Evolutionary conservation across 352 stramenopile genomes (phyloP).

Genomic region (Peronospora farinosa): DNA sequence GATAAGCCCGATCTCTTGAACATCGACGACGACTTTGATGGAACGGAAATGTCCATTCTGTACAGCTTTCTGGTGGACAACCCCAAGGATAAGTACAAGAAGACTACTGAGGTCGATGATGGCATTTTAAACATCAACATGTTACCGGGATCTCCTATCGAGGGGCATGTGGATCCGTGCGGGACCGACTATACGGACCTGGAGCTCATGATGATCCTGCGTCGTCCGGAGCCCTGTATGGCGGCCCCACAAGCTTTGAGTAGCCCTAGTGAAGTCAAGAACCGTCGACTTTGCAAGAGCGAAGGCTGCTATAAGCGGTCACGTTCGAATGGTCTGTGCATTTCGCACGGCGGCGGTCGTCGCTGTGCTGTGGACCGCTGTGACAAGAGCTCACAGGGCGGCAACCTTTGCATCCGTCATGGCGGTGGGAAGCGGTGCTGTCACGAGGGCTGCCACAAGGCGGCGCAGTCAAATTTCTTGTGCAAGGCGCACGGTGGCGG

Average conservation of each 20-base stretch:
- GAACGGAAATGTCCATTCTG: slow-evolving; percentile 82
- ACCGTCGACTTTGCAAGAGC: slow-evolving; percentile 55
- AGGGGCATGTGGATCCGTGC: slow-evolving; percentile 67
- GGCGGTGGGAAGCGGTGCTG: slow-evolving; percentile 79
- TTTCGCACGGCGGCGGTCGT: slow-evolving; percentile 72
- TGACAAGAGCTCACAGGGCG: slow-evolving; percentile 74
- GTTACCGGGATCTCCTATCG: slow-evolving; percentile 51
- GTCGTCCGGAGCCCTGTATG: slow-evolving; percentile 19
- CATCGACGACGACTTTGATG: slow-evolving; percentile 77
- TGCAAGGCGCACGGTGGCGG: slow-evolving; percentile 85
- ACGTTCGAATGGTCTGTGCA: slow-evolving; percentile 82
- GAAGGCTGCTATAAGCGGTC: slow-evolving; percentile 83
- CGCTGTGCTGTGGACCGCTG: slow-evolving; percentile 74
- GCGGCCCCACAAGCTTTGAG: slow-evolving; percentile 6
- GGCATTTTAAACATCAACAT: slow-evolving; percentile 78
- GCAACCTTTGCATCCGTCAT: slow-evolving; percentile 83
- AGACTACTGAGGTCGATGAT: slow-evolving; percentile 47
- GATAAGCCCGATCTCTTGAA: slow-evolving; percentile 73
- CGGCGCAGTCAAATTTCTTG: slow-evolving; percentile 76
- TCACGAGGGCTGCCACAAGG: slow-evolving; percentile 70
- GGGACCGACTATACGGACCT: slow-evolving; percentile 66
- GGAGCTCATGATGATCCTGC: slow-evolving; percentile 57
- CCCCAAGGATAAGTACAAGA: slow-evolving; percentile 60
- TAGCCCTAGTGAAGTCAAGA: slow-evolving; percentile 26
- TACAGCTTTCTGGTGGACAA: slow-evolving; percentile 81